These are phyloP conservation scores for Lithohypha guttulata DNA, from an alignment of 2,329 filamentous ascomycete genomes.

Conservation along the genomic window DNA sequence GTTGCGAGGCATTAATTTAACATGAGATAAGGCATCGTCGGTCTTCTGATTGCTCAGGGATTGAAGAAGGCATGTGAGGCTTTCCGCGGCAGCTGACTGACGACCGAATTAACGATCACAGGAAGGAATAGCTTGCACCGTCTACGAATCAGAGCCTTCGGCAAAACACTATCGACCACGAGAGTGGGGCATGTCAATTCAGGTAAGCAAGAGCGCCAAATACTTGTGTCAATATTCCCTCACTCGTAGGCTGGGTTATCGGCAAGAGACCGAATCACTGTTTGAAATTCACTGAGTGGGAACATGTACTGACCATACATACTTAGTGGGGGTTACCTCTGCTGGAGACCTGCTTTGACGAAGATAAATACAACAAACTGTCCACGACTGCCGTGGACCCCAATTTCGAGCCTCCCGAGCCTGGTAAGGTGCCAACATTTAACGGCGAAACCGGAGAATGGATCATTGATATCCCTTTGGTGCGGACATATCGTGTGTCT, in stretches of 20 bases:
- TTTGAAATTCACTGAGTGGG: not conserved
- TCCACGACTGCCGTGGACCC: slow-evolving; percentile 25
- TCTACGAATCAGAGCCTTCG: slow-evolving; percentile 22
- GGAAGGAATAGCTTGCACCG: slow-evolving; percentile 21
- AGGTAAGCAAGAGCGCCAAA: slow-evolving; percentile 8
- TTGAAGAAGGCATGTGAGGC: slow-evolving; percentile 15
- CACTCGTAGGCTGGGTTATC: not conserved
- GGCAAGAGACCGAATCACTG: not conserved
- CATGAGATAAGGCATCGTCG: slow-evolving; percentile 14
- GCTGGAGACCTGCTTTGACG: slow-evolving; percentile 20
- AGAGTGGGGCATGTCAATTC: slow-evolving; percentile 28
- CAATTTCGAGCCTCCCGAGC: slow-evolving; percentile 18
- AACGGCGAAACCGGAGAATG: slow-evolving; percentile 23
- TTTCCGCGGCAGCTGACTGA: not conserved
- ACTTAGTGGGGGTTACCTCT: slow-evolving; percentile 22
- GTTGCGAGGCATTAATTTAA: not conserved
- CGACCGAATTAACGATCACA: no score
- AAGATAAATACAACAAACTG: slow-evolving; percentile 23
- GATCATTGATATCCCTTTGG: slow-evolving; percentile 20
- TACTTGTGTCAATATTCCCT: not conserved
- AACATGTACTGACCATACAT: not conserved
- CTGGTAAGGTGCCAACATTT: slow-evolving; percentile 21
- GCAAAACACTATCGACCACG: slow-evolving; percentile 18
- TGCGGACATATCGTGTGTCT: slow-evolving; percentile 23
- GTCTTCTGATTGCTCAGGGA: slow-evolving; percentile 17